These are phyloP conservation scores for Neonectria neomacrospora DNA, from an alignment of 2,329 filamentous ascomycete species.

Conservation along the genomic window DNA sequence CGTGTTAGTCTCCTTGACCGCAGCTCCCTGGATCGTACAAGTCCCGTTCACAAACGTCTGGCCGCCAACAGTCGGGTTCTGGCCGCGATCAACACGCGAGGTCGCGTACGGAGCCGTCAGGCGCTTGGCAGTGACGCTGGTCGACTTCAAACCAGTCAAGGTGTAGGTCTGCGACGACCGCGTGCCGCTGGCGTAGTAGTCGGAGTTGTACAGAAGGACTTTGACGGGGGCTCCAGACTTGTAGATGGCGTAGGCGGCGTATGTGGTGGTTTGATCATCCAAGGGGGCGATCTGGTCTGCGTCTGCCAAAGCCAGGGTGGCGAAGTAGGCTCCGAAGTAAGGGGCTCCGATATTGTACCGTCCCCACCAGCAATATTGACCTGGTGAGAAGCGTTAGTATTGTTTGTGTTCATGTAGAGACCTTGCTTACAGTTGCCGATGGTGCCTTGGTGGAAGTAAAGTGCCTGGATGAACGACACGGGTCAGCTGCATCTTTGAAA, in stretches of 20 bases:
- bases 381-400: slow-evolving; percentile 25
- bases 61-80: slow-evolving; percentile 32
- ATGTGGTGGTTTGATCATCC: slow-evolving; percentile 55
- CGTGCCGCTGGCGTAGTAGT: slow-evolving; percentile 50
- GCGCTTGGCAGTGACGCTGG: slow-evolving; percentile 54
- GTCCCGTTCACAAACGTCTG: slow-evolving; percentile 33
- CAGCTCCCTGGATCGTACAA: slow-evolving; percentile 28
- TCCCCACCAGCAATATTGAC: slow-evolving; percentile 60
- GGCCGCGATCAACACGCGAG: slow-evolving; percentile 32
- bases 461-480: slow-evolving; percentile 12
- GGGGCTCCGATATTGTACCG: slow-evolving; percentile 61
- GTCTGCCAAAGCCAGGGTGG: slow-evolving; percentile 57
- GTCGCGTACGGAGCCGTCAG: slow-evolving; percentile 31
- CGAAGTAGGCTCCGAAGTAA: slow-evolving; percentile 62
- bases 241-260: slow-evolving; percentile 60
- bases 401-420: neutral
- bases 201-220: slow-evolving; percentile 59
- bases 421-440: slow-evolving; percentile 59
- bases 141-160: slow-evolving; percentile 53
- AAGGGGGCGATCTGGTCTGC: slow-evolving; percentile 57
- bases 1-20: slow-evolving; percentile 10
- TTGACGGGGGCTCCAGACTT: slow-evolving; percentile 49
- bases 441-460: slow-evolving; percentile 64
- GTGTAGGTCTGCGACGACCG: slow-evolving; percentile 53
- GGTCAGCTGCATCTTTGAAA: neutral